These are phyloP conservation scores for Quercus berberidifolia DNA, from an alignment of 306 rosid genomes.

Conservation along the genomic window DNA sequence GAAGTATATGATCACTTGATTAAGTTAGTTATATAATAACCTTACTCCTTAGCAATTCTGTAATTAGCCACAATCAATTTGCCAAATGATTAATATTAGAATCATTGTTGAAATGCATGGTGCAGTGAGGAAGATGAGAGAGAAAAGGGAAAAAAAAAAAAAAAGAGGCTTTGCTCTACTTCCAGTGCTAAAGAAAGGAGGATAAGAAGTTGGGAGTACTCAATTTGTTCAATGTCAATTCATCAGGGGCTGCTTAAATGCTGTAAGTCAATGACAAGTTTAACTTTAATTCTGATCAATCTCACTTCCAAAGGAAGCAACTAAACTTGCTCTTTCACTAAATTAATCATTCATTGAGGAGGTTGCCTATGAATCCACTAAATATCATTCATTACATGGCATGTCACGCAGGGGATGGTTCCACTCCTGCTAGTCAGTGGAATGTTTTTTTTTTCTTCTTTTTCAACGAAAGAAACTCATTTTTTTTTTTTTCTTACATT, in stretches of 20 bases:
- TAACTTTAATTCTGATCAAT: neutral
- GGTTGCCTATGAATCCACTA: neutral
- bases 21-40: neutral
- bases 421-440: neutral
- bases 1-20: too few species aligned
- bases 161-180: neutral
- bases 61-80: neutral
- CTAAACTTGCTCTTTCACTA: neutral
- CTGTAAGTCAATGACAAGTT: neutral
- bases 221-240: neutral
- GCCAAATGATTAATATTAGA: neutral
- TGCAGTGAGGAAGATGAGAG: slow-evolving; percentile 1
- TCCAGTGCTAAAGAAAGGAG: neutral
- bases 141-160: neutral
- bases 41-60: neutral
- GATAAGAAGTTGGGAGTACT: neutral
- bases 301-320: neutral
- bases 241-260: neutral
- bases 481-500: neutral
- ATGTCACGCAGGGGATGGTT: neutral
- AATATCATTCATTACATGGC: neutral
- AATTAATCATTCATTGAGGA: neutral
- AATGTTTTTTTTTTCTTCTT: neutral
- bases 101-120: neutral
- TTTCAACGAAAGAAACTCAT: neutral